These are phyloP conservation scores for Colletotrichum viniferum DNA, from an alignment of 2,329 filamentous ascomycete genomes.

Conservation along the genomic window DNA sequence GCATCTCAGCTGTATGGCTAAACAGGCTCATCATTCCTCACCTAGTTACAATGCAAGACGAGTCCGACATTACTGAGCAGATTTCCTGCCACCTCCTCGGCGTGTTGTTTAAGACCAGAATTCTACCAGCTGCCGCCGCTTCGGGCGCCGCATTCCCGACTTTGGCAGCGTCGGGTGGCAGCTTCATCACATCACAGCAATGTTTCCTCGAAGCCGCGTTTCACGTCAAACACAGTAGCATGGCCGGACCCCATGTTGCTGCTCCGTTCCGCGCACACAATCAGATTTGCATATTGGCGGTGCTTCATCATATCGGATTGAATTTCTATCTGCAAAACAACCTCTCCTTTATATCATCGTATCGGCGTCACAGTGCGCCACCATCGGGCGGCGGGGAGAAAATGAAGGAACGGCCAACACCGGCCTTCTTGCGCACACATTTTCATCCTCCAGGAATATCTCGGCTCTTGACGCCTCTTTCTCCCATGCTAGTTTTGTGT, in stretches of 20 bases:
- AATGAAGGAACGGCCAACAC: not conserved
- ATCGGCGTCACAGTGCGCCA: not conserved
- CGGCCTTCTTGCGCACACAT: not conserved
- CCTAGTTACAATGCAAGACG: not conserved
- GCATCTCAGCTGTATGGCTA: not conserved
- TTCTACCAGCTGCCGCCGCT: not conserved
- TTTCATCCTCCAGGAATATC: not conserved
- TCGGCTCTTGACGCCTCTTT: not conserved
- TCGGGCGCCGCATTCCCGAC: not conserved
- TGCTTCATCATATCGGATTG: not conserved
- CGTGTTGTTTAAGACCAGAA: not conserved
- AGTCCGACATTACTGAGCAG: not conserved
- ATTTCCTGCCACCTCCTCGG: not conserved
- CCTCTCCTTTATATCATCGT: slow-evolving; percentile 12
- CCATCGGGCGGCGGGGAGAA: not conserved
- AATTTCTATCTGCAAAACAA: slow-evolving; percentile 13
- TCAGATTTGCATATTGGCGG: not conserved
- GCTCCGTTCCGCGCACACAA: not conserved
- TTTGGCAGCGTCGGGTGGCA: not conserved
- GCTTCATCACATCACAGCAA: not conserved
- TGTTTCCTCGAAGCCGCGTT: not conserved
- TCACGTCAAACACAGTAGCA: not conserved
- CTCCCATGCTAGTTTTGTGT: not conserved
- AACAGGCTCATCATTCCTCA: not conserved
- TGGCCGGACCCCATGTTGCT: not conserved